Percentiles rank a stretch among this genome's conserved stretches.
phyloP scores from a whole-genome alignment of 352 stramenopile genomes.

The Peronosclerospora sorghi region DNA sequence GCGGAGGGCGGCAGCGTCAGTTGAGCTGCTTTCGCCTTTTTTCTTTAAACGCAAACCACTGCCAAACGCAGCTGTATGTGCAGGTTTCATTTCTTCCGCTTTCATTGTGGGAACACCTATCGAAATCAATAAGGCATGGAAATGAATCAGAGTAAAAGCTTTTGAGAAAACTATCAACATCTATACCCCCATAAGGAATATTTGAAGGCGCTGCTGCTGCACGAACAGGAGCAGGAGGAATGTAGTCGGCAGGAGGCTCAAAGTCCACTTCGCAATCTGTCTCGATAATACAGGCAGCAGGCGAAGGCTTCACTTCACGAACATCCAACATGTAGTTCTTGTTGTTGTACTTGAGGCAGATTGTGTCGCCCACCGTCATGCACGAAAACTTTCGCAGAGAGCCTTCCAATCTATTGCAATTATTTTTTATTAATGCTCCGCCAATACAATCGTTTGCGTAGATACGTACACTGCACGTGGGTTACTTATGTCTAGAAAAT shows the following conservation, averaged over 20 bases:
- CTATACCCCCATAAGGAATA: constrained; percentile 51
- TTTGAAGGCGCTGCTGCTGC: constrained; percentile 21
- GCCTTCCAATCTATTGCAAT: constrained; percentile 45
- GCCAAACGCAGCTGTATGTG: constrained; percentile 23
- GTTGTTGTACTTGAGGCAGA: constrained; percentile 98
- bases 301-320: constrained; percentile 92
- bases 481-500: constrained; percentile 99
- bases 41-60: constrained; percentile 70
- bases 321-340: constrained; percentile 98
- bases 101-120: constrained; percentile 63
- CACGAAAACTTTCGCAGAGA: constrained; percentile 89
- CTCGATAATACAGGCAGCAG: constrained; percentile 98
- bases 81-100: constrained; percentile 25
- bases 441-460: not conserved
- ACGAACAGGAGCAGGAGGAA: constrained; percentile 29
- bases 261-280: constrained; percentile 99
- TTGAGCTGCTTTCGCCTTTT: constrained; percentile 35
- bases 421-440: not conserved
- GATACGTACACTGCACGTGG: constrained; percentile 91
- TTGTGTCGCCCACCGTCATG: constrained; percentile 96
- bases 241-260: constrained; percentile 87
- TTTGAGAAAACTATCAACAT: not conserved
- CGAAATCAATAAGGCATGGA: not conserved
- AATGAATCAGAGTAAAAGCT: not conserved
- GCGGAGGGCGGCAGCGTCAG: constrained; percentile 52